Base-by-base conservation (phyloP, 2,329 filamentous ascomycete species). In the Golovinomyces cichoracearum region DNA sequence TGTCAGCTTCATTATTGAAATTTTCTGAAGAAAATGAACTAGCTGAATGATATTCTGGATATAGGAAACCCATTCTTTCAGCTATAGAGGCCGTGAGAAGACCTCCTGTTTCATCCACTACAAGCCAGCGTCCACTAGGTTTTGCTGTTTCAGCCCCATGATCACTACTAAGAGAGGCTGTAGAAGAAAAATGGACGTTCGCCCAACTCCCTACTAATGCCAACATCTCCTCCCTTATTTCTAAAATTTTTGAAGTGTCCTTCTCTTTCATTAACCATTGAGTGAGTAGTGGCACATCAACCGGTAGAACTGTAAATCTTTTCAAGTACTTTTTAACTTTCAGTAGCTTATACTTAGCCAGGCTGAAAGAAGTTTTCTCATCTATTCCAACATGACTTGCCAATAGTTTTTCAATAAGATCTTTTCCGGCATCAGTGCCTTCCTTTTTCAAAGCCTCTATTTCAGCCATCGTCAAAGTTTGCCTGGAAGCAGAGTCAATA, bases 241-340 rank as follows among this genome's bases (percentile, higher is more conserved):
- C 88, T 67, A 95, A 68, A 26, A 92, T 81, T 62, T 80, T 84
- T 51, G 69, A 66, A 0, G 83, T 70, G 56, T 95, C 86, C 58
- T 80, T 83, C 57, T 92, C 83, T 50, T 79, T 70, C 46, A 93
- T 65, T 58, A 88, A 69, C 68, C 80, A 92, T 55, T 84, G 74
- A 19, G 77, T 76, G 52, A 95, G 67, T 53, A 76, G 71, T 0
- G 77, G 71, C 13, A 92, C 76, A 58, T 94, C 85, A 55, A 95
- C 65, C 0, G 88, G 88, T 47, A 93, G 63, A 1, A 90, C 74
- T 0, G 81, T 83, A 59, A 98, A 95, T 12, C 85, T 72, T 57
- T 81, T 78, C 53, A 95, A 72, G 61, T 93, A 95, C 64, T 98
- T 98, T 61, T 79, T 86, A 54, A 83, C 80, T 66, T 98, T 98